These are phyloP conservation scores for Astraeus odoratus DNA, from an alignment of 768 basidiomycete species.

Conservation along the genomic window DNA sequence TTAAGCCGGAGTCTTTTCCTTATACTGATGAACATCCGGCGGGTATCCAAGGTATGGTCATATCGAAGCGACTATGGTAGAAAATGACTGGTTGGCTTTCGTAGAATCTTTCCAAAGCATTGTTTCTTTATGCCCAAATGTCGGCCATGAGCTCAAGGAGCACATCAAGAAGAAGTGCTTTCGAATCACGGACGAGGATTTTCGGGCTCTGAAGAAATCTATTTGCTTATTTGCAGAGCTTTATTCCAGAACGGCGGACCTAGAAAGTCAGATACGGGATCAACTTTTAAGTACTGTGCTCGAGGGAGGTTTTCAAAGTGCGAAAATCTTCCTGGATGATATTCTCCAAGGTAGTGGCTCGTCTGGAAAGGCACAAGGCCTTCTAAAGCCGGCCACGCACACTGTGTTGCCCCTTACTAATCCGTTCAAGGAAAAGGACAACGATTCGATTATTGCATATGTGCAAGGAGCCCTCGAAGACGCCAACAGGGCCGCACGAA, in stretches of 20 bases:
- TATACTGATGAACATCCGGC: neutral
- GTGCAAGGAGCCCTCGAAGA: constrained; percentile 4
- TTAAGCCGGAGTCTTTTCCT: constrained; percentile 11
- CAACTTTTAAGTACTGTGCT: constrained; percentile 7
- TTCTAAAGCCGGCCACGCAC: neutral
- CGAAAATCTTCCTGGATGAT: neutral
- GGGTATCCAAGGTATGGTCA: constrained; percentile 1
- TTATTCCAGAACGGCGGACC: neutral
- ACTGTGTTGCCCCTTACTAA: neutral
- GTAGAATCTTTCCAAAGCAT: constrained; percentile 7
- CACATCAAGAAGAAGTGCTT: neutral
- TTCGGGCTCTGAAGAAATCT: constrained; percentile 8
- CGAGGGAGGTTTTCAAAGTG: neutral
- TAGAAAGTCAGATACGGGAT: neutral
- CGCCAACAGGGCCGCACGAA: neutral
- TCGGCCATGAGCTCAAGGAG: neutral
- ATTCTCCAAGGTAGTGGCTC: neutral
- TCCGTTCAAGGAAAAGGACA: neutral
- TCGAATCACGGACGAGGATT: constrained; percentile 10
- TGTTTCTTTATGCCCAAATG: constrained; percentile 10
- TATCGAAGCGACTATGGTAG: neutral
- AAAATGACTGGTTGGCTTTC: neutral
- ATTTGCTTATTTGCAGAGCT: constrained; percentile 11
- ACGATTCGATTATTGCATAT: neutral
- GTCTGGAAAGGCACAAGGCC: neutral